Base-by-base conservation (phyloP, 2,329 filamentous ascomycete species). In the Ophiognomonia clavigignenti-juglandacearum region DNA sequence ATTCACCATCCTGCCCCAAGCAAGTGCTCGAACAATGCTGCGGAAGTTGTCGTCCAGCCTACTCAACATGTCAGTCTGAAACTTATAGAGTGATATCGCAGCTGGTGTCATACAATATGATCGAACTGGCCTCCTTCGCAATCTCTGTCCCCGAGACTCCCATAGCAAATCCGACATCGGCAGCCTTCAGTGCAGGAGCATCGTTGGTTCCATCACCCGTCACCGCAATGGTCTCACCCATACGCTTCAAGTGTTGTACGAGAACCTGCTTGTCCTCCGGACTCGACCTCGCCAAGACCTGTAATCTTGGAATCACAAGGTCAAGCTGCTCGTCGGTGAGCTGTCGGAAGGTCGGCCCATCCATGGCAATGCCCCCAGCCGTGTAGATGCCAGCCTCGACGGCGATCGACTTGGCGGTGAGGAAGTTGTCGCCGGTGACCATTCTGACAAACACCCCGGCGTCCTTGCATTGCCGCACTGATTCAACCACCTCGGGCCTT, bases 341-440 rank as follows among this genome's bases (percentile, higher is more conserved):
- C 62, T 87, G 87, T 54, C 86, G 81, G 66, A 92, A 91, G 24
- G 81, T 77, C 1, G 87, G 86, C 0, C 86, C 87, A 64, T 91
- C 87, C 74, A 92, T 85, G 27, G 89, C 79, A 47, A 88, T 61
- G 39, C 83, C 85, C 56, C 81, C 77, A 4, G 74, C 66, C 34
- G 81, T 80, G 46, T 87, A 74, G 50, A 92, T 91, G 32, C 86
- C 86, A 61, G 86, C 90, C 57, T 91, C 86, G 55, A 75, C 77
- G 16, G 87, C 87, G 57, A 92, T 92, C 19, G 87, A 84, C 61
- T 86, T 79, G 2, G 87, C 87, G 7, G 87, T 92, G 50, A 87
- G 69, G 55, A 85, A 81, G 67, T 92, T 91, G 68, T 92, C 87
- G 53, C 87, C 87, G 4, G 87, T 92, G 3, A 92, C 87, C 87